These are phyloP conservation scores for Chytriomyces confervae DNA, from an alignment of 192 early-diverging fungal genomes.

Conservation along the genomic window DNA sequence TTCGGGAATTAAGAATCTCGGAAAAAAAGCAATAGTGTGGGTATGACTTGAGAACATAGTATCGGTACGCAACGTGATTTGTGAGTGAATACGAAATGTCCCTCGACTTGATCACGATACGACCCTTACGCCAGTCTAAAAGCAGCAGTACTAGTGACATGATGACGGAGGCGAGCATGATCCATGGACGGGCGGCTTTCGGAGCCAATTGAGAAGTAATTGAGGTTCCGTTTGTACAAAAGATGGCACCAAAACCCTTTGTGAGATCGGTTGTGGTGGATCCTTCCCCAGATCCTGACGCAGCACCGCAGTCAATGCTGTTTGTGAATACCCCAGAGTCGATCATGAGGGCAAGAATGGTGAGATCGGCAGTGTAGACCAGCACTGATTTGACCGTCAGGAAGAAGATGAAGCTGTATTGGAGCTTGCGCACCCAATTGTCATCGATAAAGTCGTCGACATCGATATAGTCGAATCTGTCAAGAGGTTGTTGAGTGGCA, in stretches of 20 bases:
- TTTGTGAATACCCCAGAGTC: constrained; percentile 22
- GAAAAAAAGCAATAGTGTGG: constrained; percentile 83
- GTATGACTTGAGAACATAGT: constrained; percentile 75
- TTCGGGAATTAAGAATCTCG: constrained; percentile 70
- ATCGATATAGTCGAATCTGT: constrained; percentile 89
- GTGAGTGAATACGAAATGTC: constrained; percentile 84
- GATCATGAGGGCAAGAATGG: constrained; percentile 71
- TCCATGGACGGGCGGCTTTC: constrained; percentile 37
- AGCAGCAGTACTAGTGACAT: constrained; percentile 71
- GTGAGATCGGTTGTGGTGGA: constrained; percentile 4
- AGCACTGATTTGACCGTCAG: constrained; percentile 73
- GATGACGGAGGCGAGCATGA: constrained; percentile 67
- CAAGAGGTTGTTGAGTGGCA: background rate
- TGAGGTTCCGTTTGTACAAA: background rate
- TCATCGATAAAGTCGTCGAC: constrained; percentile 71
- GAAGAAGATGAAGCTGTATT: constrained; percentile 66
- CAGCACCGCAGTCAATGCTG: background rate
- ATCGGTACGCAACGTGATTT: constrained; percentile 74
- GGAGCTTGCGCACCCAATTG: constrained; percentile 49
- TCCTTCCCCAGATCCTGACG: background rate
- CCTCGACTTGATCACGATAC: constrained; percentile 62
- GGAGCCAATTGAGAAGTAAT: constrained; percentile 17
- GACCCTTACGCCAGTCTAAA: constrained; percentile 73
- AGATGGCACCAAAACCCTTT: constrained; percentile 13
- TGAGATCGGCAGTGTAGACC: constrained; percentile 82